Base-by-base conservation (phyloP, 2,329 filamentous ascomycete genomes). In the Ceratocystis ficicola region DNA sequence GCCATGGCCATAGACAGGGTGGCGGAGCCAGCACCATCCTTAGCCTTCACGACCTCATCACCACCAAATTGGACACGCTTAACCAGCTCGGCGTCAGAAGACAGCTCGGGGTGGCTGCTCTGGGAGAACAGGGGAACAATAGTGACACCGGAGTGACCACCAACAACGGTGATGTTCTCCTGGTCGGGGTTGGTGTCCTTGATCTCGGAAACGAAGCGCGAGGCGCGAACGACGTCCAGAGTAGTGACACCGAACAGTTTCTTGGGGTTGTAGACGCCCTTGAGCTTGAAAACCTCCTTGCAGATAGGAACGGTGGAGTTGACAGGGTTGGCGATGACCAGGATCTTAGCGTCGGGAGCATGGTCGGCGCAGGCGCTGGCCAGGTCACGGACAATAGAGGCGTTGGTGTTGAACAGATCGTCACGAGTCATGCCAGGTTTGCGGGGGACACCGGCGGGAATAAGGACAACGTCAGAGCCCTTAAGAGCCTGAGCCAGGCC, bases 341-440 rank as follows among this genome's bases (percentile, higher is more conserved):
- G 86, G 77, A 97, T 83, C 81, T 95, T 95, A 79, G 94, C 94
- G 70, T 96, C 83, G 74, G 94, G 94, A 75, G 87, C 84, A 72
- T 89, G 84, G 74, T 95, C 86, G 74, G 94, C 94, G 75, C 86
- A 86, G 73, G 91, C 92, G 86, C 96, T 95, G 81, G 93, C 92
- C 71, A 99, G 86, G 80, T 97, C 94, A 75, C 93, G 92, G 77
- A 99, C 94, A 78, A 99, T 99, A 77, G 90, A 95, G 78, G 94
- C 94, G 80, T 99, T 99, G 84, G 93, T 99, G 87, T 97, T 97
- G 91, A 99, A 99, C 70, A 99, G 88, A 77, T 99, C 93, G 80
- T 99, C 94, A 83, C 94, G 92, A 81, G 89, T 95, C 94, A 99
- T 99, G 80, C 94, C 94, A 77, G 94, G 94, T 86, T 96, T 96